Base-by-base conservation (phyloP, 345 rosid genomes). In the Brassica rapa region DNA sequence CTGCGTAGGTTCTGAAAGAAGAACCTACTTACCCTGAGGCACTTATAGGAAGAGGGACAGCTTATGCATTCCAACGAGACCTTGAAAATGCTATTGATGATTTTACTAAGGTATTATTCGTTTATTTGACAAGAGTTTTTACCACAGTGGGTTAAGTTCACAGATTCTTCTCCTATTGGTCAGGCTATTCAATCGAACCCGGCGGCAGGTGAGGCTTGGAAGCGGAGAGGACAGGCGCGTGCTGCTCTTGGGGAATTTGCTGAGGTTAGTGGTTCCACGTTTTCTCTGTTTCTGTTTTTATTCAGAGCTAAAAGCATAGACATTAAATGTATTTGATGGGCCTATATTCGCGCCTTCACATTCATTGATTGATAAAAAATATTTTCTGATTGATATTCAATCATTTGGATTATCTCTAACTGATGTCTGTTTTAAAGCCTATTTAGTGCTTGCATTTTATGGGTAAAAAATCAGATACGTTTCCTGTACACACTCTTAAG, bases 171-270 rank as follows among this genome's bases (percentile, higher is more conserved):
- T 70, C 21, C 49, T 59, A 12, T 71, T 75, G 73, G 62, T 74
- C 83, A 95, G 98, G 99, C 99, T 57, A 88, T 94, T 74, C 83
- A 89, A 90, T 84, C 87, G 33, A 92, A 92, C 79, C 96, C 97
- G 61, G 88, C 88, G 55, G 99, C 98, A 72, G 90, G 93, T 79
- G 99, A 95, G 90, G 99, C 98, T 64, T 95, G 99, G 98, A 95
- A 95, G 84, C 89, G 96, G 73, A 92, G 99, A 84, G 97, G 99
- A 62, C 99, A 95, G 77, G 99, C 98, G 66, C 90, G 90, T 83
- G 99, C 99, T 82, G 98, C 98, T 78, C 83, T 91, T 60, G 97
- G 98, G 77, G 93, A 93, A 84, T 91, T 87, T 71, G 75, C 68
- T 75, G 89, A 93, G 96, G 98, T 95, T 79, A 79, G 78, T 75